Conservation (phyloP, 306 rosid genomes). For the Trifolium dubium region DNA sequence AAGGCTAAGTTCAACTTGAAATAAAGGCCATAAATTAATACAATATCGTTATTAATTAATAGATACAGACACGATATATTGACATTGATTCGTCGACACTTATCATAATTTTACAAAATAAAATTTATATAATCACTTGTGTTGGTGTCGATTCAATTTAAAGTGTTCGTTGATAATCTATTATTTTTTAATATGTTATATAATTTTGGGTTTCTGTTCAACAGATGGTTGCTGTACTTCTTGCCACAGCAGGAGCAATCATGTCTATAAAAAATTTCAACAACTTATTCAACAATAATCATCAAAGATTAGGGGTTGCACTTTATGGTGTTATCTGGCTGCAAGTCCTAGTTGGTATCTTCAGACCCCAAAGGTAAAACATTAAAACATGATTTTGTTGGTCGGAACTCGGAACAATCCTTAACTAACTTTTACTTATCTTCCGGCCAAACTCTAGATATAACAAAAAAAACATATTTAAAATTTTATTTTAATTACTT, state of each 20-base stretch:
- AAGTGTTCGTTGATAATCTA: neutral
- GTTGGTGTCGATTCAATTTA: no score
- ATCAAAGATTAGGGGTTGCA: conserved; percentile 85
- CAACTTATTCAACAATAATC: conserved; percentile 83
- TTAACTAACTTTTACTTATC: neutral
- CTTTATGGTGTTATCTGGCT: conserved; percentile 81
- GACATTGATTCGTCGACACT: no score
- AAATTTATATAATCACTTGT: no score
- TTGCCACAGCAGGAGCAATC: conserved; percentile 84
- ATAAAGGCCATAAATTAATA: no score
- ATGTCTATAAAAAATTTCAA: conserved; percentile 85
- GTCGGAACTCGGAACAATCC: neutral
- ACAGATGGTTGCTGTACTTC: conserved; percentile 68
- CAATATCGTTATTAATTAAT: no score
- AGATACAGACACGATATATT: no score
- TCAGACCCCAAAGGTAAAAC: conserved; percentile 73
- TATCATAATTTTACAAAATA: no score
- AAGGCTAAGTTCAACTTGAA: no score
- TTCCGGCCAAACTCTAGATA: neutral
- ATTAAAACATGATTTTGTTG: conserved; percentile 3
- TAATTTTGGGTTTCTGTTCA: conserved; percentile 31
- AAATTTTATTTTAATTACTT: neutral
- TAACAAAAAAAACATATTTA: neutral
- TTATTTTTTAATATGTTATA: conserved; percentile 2
- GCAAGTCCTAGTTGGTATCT: conserved; percentile 68